Evolutionary conservation across 306 rosid species (phyloP).

Genomic region (Dalbergia oliveri): DNA sequence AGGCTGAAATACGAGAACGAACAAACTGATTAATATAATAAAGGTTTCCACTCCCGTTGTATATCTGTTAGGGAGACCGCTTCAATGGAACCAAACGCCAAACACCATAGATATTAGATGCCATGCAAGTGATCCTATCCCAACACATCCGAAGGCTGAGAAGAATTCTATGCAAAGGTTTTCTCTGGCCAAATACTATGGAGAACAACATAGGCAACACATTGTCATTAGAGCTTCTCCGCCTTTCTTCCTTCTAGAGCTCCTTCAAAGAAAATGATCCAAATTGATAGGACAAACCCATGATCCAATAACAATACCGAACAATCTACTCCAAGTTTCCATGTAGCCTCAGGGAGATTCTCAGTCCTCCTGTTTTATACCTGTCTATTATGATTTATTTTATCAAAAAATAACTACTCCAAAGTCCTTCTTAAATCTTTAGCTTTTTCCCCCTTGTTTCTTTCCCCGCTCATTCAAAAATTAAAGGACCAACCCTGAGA

Average conservation of each 20-base stretch:
- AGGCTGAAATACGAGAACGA: constrained; percentile 19
- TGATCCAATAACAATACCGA: background rate
- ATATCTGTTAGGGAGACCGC: constrained; percentile 19
- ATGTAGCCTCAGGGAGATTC: constrained; percentile 15
- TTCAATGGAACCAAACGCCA: too few relatives aligned
- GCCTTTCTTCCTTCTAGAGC: background rate
- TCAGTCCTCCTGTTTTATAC: background rate
- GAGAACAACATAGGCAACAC: constrained; percentile 12
- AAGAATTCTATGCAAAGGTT: background rate
- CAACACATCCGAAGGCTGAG: background rate
- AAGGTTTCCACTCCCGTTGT: background rate
- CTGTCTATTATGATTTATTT: background rate
- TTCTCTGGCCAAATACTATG: background rate
- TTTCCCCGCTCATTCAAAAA: background rate
- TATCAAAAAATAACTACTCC: background rate
- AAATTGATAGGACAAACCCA: background rate
- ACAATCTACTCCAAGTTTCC: constrained; percentile 12
- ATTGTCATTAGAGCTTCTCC: background rate
- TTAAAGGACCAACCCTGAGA: constrained; percentile 6
- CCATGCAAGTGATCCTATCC: too few relatives aligned
- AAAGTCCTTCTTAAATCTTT: background rate
- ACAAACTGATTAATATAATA: constrained; percentile 12
- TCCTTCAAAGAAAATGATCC: background rate
- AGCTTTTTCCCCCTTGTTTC: background rate
- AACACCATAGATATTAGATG: too few relatives aligned